Percentiles rank a stretch among this genome's conserved stretches.
Conservation (phyloP, 805 yeast species). For the Kodamaea leandrae region DNA sequence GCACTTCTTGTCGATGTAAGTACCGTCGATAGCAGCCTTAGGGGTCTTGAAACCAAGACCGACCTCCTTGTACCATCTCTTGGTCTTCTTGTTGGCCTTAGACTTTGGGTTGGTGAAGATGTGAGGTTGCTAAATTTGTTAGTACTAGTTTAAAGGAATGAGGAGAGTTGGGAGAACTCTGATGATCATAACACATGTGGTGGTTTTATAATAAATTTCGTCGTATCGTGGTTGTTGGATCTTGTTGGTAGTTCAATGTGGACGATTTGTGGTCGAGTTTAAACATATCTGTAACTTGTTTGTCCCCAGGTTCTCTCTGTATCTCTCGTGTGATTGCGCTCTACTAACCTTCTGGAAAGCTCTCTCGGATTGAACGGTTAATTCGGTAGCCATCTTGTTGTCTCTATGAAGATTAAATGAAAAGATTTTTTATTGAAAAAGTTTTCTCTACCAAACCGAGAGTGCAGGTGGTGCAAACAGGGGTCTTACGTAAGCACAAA, state of each 20-base stretch:
- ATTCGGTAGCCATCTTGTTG: slow-evolving; percentile 94
- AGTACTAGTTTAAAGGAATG: slow-evolving; percentile 25
- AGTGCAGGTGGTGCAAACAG: slow-evolving; percentile 1
- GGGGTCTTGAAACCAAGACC: slow-evolving; percentile 99
- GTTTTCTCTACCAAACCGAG: slow-evolving; percentile 6
- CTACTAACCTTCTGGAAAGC: slow-evolving; percentile 99
- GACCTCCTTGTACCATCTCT: slow-evolving; percentile 99
- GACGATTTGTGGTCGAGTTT: no score
- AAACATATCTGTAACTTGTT: neutral
- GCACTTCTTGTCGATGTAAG: slow-evolving; percentile 99
- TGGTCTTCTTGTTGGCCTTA: slow-evolving; percentile 96
- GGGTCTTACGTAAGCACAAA: neutral
- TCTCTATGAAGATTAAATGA: slow-evolving; percentile 12
- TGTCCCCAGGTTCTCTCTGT: neutral
- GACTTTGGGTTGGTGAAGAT: slow-evolving; percentile 99
- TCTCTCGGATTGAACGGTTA: slow-evolving; percentile 99
- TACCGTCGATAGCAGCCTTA: slow-evolving; percentile 95
- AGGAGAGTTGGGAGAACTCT: no score
- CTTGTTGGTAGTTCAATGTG: neutral
- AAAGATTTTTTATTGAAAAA: slow-evolving; percentile 13
- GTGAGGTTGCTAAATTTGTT: slow-evolving; percentile 90
- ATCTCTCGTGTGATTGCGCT: neutral
- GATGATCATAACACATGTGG: no score
- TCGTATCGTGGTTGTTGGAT: neutral
- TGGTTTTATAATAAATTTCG: neutral